A percentile compares a stretch with the other conserved stretches of the same genome.
phyloP scores from a whole-genome alignment of 805 yeast genomes.

The Ogataea trehaloabstinens region DNA sequence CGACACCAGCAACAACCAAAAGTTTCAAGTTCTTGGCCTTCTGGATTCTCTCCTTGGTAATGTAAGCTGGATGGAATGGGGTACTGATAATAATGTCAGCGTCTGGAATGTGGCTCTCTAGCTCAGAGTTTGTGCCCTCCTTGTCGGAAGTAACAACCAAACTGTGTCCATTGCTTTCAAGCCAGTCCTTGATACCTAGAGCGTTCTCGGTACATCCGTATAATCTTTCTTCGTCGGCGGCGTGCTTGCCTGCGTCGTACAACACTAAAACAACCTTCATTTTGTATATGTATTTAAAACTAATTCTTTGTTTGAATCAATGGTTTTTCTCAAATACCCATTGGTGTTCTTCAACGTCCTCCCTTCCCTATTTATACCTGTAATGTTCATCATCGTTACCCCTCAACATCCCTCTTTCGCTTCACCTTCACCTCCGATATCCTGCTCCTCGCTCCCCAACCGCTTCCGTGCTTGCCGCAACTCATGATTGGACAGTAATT shows the following conservation, averaged over 20 bases:
- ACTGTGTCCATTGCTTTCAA: constrained; percentile 65
- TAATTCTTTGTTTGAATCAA: too few species aligned
- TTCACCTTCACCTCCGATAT: neutral
- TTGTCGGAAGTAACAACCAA: constrained; percentile 65
- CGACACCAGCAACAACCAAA: constrained; percentile 79
- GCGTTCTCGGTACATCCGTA: constrained; percentile 76
- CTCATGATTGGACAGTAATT: constrained; percentile 12
- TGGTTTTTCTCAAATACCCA: too few species aligned
- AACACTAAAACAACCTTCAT: constrained; percentile 54
- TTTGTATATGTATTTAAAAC: constrained; percentile 1
- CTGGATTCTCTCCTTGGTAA: constrained; percentile 62
- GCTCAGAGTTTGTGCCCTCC: constrained; percentile 56
- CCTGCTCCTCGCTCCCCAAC: neutral
- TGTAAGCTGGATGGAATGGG: constrained; percentile 81
- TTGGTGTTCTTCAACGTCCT: neutral
- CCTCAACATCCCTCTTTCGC: constrained; percentile 1
- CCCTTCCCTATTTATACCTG: constrained; percentile 4
- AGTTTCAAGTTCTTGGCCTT: constrained; percentile 71
- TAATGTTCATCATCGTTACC: neutral
- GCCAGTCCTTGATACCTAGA: constrained; percentile 63
- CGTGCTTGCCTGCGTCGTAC: constrained; percentile 58
- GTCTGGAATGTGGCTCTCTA: constrained; percentile 65
- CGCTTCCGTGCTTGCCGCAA: constrained; percentile 18
- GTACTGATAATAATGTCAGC: constrained; percentile 79
- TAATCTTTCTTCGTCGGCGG: constrained; percentile 56